These are phyloP conservation scores for Hymenoscyphus scutula DNA, from an alignment of 2,329 filamentous ascomycete species.

Conservation along the genomic window DNA sequence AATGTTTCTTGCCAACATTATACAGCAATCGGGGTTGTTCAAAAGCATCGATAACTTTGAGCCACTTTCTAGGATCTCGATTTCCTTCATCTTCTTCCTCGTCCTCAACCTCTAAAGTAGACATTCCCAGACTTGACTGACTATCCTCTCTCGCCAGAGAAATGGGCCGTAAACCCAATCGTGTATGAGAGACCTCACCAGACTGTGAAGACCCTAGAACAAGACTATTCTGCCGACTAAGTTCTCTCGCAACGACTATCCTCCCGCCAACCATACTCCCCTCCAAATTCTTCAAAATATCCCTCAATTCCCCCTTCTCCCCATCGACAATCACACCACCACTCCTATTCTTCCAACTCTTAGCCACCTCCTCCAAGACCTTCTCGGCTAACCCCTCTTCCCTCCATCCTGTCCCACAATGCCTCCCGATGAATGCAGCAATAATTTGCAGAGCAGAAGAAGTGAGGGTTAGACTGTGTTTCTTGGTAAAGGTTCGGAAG, in stretches of 20 bases:
- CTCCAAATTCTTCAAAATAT: slow-evolving; percentile 80
- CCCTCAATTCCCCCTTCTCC: slow-evolving; percentile 68
- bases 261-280: slow-evolving; percentile 86
- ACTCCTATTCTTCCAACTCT: slow-evolving; percentile 85
- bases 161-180: slow-evolving; percentile 52
- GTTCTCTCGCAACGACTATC: slow-evolving; percentile 52
- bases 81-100: slow-evolving; percentile 53
- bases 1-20: slow-evolving; percentile 82
- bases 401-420: slow-evolving; percentile 94
- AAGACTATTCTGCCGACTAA: slow-evolving; percentile 64
- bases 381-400: slow-evolving; percentile 92
- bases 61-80: slow-evolving; percentile 74
- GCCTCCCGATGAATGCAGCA: slow-evolving; percentile 84
- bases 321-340: slow-evolving; percentile 92
- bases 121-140: slow-evolving; percentile 63
- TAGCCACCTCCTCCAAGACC: slow-evolving; percentile 87
- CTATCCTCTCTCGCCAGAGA: slow-evolving; percentile 56
- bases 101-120: slow-evolving; percentile 50
- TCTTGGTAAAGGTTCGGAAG: slow-evolving; percentile 95
- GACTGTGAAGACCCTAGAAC: slow-evolving; percentile 56
- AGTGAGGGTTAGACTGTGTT: slow-evolving; percentile 89
- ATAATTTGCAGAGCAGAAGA: slow-evolving; percentile 82
- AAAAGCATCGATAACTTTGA: slow-evolving; percentile 80
- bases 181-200: slow-evolving; percentile 52
- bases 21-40: slow-evolving; percentile 79